Conservation (phyloP, 2,329 filamentous ascomycete species). For the Hysterium pulicare region DNA sequence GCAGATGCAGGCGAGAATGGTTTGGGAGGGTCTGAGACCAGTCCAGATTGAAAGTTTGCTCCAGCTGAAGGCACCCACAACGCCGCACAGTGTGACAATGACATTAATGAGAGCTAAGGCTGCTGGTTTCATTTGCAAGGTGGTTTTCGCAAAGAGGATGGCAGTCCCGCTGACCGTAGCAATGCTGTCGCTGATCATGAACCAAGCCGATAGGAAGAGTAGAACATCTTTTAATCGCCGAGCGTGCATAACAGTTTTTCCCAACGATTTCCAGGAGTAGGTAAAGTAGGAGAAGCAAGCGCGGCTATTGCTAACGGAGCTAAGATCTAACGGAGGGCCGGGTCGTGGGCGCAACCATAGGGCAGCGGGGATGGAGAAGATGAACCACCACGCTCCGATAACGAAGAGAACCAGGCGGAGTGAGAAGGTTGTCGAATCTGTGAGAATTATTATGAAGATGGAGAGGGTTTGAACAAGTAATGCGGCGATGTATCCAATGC, state of each 20-base stretch:
- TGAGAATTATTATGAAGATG: slow-evolving; percentile 64
- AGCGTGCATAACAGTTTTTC: slow-evolving; percentile 73
- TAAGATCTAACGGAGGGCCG: slow-evolving; percentile 64
- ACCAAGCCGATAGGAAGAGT: slow-evolving; percentile 85
- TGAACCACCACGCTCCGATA: slow-evolving; percentile 87
- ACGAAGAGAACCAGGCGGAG: slow-evolving; percentile 82
- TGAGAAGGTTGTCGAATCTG: slow-evolving; percentile 73
- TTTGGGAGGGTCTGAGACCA: slow-evolving; percentile 73
- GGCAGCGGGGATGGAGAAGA: slow-evolving; percentile 85
- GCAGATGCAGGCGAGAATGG: slow-evolving; percentile 85
- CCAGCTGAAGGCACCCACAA: slow-evolving; percentile 89
- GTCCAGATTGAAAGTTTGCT: slow-evolving; percentile 69
- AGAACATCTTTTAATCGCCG: slow-evolving; percentile 69
- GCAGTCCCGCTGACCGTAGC: slow-evolving; percentile 93
- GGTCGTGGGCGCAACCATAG: slow-evolving; percentile 85
- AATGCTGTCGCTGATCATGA: slow-evolving; percentile 88
- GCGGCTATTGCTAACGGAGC: slow-evolving; percentile 26
- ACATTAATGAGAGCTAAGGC: slow-evolving; percentile 90
- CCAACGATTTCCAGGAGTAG: slow-evolving; percentile 84
- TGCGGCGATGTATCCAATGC: slow-evolving; percentile 86
- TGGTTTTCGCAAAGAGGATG: slow-evolving; percentile 92
- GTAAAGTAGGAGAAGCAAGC: slow-evolving; percentile 69
- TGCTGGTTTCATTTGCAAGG: slow-evolving; percentile 83
- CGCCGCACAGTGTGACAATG: slow-evolving; percentile 78
- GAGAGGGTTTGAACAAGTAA: slow-evolving; percentile 78